Percentiles rank a stretch among this genome's conserved stretches.
Evolutionary conservation across 2,329 filamentous ascomycete genomes (phyloP).

Genomic region (Bimuria novae-zelandiae): DNA sequence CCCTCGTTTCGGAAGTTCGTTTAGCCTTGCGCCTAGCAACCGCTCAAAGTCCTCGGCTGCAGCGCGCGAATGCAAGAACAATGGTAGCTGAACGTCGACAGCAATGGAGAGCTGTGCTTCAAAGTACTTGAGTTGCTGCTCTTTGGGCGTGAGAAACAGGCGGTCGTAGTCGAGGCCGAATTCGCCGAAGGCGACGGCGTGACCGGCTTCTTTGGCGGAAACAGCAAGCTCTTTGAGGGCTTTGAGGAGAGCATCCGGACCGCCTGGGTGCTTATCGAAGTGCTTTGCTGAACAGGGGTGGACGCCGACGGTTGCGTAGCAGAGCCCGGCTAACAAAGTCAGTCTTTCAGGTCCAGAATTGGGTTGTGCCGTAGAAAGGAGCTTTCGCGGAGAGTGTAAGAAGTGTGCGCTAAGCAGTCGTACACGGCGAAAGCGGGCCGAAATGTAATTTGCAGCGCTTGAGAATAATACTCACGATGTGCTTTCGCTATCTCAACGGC

Average conservation of each 20-base stretch:
- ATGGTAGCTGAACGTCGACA: slow-evolving; percentile 74
- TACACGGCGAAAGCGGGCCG: too few species aligned
- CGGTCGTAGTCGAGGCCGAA: slow-evolving; percentile 97
- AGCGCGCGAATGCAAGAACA: slow-evolving; percentile 91
- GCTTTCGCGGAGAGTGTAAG: too few species aligned
- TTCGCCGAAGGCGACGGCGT: slow-evolving; percentile 85
- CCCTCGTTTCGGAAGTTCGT: slow-evolving; percentile 72
- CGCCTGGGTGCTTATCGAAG: slow-evolving; percentile 69
- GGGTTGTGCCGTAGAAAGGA: too few species aligned
- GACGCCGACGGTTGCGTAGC: slow-evolving; percentile 90
- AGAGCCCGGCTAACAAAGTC: slow-evolving; percentile 80
- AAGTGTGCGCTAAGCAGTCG: too few species aligned
- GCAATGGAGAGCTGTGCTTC: slow-evolving; percentile 80
- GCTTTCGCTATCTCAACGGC: slow-evolving; percentile 74
- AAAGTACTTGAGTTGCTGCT: slow-evolving; percentile 84
- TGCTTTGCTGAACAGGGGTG: slow-evolving; percentile 87
- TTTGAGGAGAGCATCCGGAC: slow-evolving; percentile 58
- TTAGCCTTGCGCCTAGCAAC: slow-evolving; percentile 67
- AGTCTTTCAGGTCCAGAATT: too few species aligned
- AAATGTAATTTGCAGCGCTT: too few species aligned
- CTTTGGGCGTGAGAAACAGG: slow-evolving; percentile 77
- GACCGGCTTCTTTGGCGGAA: slow-evolving; percentile 59
- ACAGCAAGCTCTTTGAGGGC: slow-evolving; percentile 69
- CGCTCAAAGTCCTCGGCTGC: slow-evolving; percentile 83
- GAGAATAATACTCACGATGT: slow-evolving; percentile 77